Conservation (phyloP, 2,329 filamentous ascomycete genomes). For the Lanzia echinophila region DNA sequence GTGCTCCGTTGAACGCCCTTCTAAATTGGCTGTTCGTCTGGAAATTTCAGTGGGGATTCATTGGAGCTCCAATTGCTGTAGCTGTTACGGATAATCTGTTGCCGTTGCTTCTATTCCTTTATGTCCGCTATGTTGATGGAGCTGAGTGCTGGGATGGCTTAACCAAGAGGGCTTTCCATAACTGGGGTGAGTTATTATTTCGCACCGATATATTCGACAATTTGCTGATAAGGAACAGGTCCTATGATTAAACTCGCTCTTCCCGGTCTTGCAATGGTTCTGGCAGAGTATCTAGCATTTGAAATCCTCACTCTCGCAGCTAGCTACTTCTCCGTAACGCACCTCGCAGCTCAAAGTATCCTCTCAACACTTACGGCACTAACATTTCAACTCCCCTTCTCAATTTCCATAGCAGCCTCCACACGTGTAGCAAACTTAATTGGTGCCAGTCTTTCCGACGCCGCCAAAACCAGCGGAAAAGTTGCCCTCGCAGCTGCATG, state of each 20-base stretch:
- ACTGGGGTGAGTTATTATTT: conserved; percentile 55
- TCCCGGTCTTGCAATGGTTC: conserved; percentile 87
- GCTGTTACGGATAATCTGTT: conserved; percentile 69
- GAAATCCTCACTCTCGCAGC: conserved; percentile 82
- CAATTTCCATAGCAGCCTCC: conserved; percentile 78
- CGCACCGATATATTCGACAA: neutral
- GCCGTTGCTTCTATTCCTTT: conserved; percentile 64
- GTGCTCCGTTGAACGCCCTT: conserved; percentile 69
- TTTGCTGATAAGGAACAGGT: conserved; percentile 28
- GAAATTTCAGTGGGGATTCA: conserved; percentile 61
- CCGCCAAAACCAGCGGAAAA: conserved; percentile 73
- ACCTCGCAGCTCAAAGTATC: conserved; percentile 83
- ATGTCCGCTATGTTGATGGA: conserved; percentile 66
- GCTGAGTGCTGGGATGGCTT: conserved; percentile 77
- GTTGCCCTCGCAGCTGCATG: conserved; percentile 63
- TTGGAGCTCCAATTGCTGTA: conserved; percentile 75
- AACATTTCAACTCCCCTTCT: conserved; percentile 88
- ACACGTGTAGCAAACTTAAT: conserved; percentile 90
- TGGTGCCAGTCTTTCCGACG: conserved; percentile 73
- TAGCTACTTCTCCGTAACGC: conserved; percentile 70
- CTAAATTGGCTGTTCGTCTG: conserved; percentile 77
- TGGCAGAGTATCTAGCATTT: conserved; percentile 89
- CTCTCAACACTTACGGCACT: conserved; percentile 71
- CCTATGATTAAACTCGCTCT: conserved; percentile 84
- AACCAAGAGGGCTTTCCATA: conserved; percentile 59